Evolutionary conservation across 345 rosid species (phyloP).

Genomic region (Hibiscus trionum): DNA sequence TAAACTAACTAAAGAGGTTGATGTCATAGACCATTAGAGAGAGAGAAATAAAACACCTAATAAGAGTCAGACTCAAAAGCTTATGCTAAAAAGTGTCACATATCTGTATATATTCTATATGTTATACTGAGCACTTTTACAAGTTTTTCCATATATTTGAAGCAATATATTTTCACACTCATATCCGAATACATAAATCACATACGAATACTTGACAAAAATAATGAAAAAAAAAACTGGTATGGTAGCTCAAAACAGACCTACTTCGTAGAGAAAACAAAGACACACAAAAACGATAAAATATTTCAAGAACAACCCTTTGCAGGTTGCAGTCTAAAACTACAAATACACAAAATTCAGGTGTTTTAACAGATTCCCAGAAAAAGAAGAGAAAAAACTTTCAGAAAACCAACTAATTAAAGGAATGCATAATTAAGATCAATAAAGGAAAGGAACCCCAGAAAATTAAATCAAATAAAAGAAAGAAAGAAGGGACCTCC

Average conservation of each 20-base stretch:
- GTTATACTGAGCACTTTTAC: neutral
- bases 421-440: neutral
- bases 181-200: neutral
- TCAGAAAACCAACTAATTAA: neutral
- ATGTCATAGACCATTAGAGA: neutral
- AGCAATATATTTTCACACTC: neutral
- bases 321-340: neutral
- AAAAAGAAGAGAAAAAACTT: neutral
- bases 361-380: slow-evolving; percentile 12
- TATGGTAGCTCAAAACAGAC: neutral
- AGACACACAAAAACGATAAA: neutral
- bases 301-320: neutral
- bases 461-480: neutral
- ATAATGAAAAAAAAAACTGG: neutral
- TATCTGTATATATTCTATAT: neutral
- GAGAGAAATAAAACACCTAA: neutral
- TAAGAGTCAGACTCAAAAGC: neutral
- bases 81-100: neutral
- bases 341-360: neutral
- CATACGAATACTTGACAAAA: neutral
- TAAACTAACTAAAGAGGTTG: neutral
- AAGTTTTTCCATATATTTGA: neutral
- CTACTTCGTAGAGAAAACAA: neutral
- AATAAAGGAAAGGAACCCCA: neutral
- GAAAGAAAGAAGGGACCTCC: neutral